phyloP scores from a whole-genome alignment of 345 rosid species.

The Rubroshorea leprosula region DNA sequence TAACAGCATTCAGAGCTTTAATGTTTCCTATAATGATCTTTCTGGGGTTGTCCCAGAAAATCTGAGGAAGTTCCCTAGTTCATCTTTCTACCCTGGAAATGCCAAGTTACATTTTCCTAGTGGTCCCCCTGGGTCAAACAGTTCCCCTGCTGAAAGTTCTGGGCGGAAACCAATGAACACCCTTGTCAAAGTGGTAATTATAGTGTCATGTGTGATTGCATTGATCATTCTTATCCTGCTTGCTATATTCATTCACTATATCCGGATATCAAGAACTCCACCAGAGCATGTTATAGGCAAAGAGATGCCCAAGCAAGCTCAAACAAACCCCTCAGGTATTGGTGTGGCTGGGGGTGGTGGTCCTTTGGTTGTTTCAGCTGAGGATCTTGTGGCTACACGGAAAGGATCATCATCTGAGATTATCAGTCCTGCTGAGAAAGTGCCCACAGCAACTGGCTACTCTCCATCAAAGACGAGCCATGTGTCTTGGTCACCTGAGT shows the following conservation, averaged over 20 bases:
- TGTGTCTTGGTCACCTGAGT: constrained; percentile 87
- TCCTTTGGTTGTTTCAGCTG: constrained; percentile 73
- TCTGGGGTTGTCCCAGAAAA: constrained; percentile 88
- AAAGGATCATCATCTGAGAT: constrained; percentile 83
- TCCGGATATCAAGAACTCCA: constrained; percentile 50
- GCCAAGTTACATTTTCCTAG: constrained; percentile 46
- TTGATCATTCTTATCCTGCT: constrained; percentile 64
- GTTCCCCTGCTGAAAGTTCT: constrained; percentile 32
- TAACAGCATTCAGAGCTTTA: constrained; percentile 49
- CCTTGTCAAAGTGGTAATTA: constrained; percentile 60
- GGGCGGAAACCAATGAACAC: constrained; percentile 45
- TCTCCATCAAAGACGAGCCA: constrained; percentile 86
- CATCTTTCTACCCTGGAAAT: constrained; percentile 92
- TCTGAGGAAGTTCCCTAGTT: constrained; percentile 59
- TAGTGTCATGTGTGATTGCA: constrained; percentile 68
- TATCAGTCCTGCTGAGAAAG: constrained; percentile 74
- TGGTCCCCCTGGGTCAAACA: constrained; percentile 40
- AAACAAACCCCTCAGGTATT: constrained; percentile 44
- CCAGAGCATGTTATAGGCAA: constrained; percentile 43
- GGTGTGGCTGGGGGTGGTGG: constrained; percentile 48
- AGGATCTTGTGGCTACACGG: constrained; percentile 65
- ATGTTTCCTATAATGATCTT: constrained; percentile 77
- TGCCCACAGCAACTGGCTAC: constrained; percentile 53
- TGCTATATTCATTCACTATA: constrained; percentile 59
- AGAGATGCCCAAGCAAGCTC: constrained; percentile 35